Conservation (phyloP, 345 rosid genomes). For the Gossypium rotundifolium region DNA sequence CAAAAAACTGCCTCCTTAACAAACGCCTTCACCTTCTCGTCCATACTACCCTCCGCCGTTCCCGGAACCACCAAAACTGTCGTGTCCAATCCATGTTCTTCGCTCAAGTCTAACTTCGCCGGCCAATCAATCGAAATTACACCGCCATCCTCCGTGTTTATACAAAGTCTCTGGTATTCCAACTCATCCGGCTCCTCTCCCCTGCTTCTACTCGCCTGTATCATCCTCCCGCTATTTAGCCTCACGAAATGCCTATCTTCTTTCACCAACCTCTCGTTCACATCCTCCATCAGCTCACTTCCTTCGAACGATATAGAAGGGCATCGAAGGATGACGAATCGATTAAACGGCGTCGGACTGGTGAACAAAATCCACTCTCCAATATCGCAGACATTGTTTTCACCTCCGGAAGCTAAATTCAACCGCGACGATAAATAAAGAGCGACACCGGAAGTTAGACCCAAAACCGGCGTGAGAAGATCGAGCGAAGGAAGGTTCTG, state of each 20-base stretch:
- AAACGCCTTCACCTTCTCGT: constrained; percentile 42
- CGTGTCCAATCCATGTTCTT: constrained; percentile 78
- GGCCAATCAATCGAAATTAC: constrained; percentile 91
- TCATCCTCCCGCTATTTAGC: constrained; percentile 59
- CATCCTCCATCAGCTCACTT: constrained; percentile 41
- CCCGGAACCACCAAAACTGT: constrained; percentile 80
- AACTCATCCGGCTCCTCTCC: constrained; percentile 27
- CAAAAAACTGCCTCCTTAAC: constrained; percentile 53
- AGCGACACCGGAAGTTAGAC: constrained; percentile 59
- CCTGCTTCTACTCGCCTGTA: constrained; percentile 19
- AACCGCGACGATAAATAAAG: constrained; percentile 32
- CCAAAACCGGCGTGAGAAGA: constrained; percentile 45
- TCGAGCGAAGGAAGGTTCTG: constrained; percentile 34
- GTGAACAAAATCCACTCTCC: constrained; percentile 84
- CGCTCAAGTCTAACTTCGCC: constrained; percentile 57
- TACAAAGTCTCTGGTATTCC: constrained; percentile 72
- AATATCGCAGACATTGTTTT: constrained; percentile 19
- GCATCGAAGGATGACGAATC: constrained; percentile 81
- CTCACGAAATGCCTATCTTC: constrained; percentile 81
- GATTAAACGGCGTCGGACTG: constrained; percentile 83
- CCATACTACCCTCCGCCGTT: constrained; percentile 73
- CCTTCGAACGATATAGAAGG: constrained; percentile 58
- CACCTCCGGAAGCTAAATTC: constrained; percentile 1
- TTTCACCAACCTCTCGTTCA: constrained; percentile 59
- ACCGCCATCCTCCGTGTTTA: constrained; percentile 68